Conservation (phyloP, 73 alveolate species). For the Paramecium primaurelia region DNA sequence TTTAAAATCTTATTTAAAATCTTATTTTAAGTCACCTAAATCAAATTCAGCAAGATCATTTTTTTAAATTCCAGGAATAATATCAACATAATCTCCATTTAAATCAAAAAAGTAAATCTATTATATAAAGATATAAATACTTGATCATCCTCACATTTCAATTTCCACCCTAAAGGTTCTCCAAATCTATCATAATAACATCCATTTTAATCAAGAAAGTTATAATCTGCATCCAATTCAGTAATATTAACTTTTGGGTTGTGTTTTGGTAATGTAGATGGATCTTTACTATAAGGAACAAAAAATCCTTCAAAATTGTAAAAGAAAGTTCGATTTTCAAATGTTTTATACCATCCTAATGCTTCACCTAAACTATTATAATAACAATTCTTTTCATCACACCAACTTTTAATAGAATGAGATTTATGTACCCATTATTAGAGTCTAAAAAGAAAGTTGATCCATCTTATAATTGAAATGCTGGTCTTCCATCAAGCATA, state of each 20-base stretch:
- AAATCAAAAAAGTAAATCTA: not conserved
- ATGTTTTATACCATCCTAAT: not conserved
- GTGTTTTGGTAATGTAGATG: not conserved
- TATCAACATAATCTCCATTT: not conserved
- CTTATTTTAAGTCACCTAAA: not conserved
- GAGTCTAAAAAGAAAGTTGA: not conserved
- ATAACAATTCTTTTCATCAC: not conserved
- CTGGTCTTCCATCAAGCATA: not conserved
- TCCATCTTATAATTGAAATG: not conserved
- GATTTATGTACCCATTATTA: not conserved
- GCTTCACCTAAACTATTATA: not conserved
- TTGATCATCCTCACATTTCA: not conserved
- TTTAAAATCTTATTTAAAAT: not conserved
- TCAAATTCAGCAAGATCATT: not conserved
- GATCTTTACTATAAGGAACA: not conserved
- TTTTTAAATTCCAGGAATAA: not conserved
- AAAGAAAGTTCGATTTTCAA: not conserved
- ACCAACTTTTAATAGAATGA: constrained; percentile 12
- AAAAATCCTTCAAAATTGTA: not conserved
- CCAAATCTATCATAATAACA: constrained; percentile 18
- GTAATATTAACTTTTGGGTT: not conserved
- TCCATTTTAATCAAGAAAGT: not conserved
- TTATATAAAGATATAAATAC: not conserved
- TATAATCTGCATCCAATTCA: not conserved
- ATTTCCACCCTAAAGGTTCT: not conserved